phyloP scores from a whole-genome alignment of 352 stramenopile genomes.

The Globisporangium megalacanthum region DNA sequence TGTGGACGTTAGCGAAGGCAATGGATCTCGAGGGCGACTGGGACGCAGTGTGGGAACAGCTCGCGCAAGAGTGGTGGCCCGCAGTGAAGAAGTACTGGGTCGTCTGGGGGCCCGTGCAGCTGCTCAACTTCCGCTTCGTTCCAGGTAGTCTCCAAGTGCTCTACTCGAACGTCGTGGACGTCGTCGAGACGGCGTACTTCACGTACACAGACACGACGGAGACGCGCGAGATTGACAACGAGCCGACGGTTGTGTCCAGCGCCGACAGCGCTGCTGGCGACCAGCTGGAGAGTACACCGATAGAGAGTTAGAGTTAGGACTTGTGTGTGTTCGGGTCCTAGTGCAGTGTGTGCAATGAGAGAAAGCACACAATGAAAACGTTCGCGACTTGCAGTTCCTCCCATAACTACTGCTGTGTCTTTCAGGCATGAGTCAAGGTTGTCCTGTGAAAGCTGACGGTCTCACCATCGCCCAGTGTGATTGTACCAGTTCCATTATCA shows the following conservation, averaged over 20 bases:
- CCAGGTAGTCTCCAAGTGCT: constrained; percentile 72
- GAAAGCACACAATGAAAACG: no score
- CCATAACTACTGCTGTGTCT: no score
- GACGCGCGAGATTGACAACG: not conserved
- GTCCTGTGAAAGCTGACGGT: no score
- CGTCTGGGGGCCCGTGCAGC: constrained; percentile 75
- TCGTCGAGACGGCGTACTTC: constrained; percentile 81
- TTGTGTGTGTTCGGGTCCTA: no score
- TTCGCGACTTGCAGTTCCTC: no score
- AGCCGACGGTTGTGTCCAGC: not conserved
- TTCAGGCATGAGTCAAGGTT: no score
- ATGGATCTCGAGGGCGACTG: constrained; percentile 53
- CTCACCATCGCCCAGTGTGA: no score
- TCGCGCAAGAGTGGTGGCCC: constrained; percentile 71
- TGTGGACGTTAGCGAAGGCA: constrained; percentile 58
- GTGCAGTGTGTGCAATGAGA: no score
- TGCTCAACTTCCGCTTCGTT: constrained; percentile 81
- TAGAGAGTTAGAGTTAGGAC: not conserved
- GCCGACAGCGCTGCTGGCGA: not conserved
- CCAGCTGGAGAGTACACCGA: not conserved
- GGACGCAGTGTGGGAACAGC: constrained; percentile 48
- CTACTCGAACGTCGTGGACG: constrained; percentile 76
- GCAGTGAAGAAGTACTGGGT: constrained; percentile 72
- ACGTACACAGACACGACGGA: constrained; percentile 60
- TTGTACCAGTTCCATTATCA: no score